Evolutionary conservation across 2,329 filamentous ascomycete species (phyloP).

Genomic region (Xylaria sp.): DNA sequence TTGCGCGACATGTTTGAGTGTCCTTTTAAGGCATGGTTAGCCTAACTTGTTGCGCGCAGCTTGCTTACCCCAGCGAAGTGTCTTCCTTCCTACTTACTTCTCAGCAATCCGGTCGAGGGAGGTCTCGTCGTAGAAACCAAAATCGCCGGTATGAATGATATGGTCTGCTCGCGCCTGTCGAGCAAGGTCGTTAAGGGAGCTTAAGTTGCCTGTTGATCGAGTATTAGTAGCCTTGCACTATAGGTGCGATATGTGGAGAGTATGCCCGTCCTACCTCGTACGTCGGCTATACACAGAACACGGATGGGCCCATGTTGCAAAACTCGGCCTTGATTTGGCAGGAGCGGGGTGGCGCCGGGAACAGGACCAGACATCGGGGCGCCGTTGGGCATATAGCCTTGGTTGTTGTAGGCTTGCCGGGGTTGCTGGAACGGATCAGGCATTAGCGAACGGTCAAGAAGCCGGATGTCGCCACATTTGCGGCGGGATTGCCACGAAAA

Average conservation of each 20-base stretch:
- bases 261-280: slow-evolving; percentile 67
- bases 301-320: slow-evolving; percentile 73
- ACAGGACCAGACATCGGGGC: slow-evolving; percentile 61
- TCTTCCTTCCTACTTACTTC: slow-evolving; percentile 72
- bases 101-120: slow-evolving; percentile 97
- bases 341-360: slow-evolving; percentile 71
- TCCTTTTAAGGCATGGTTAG: slow-evolving; percentile 64
- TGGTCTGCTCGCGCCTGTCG: slow-evolving; percentile 95
- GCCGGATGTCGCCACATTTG: slow-evolving; percentile 36
- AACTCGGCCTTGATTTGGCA: slow-evolving; percentile 75
- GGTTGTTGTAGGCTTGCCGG: slow-evolving; percentile 59
- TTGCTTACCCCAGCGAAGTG: neutral
- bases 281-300: slow-evolving; percentile 77
- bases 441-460: slow-evolving; percentile 37
- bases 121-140: slow-evolving; percentile 97
- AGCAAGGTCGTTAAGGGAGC: slow-evolving; percentile 95
- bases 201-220: slow-evolving; percentile 79
- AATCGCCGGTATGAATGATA: slow-evolving; percentile 98
- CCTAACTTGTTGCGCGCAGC: slow-evolving; percentile 1
- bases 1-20: slow-evolving; percentile 96
- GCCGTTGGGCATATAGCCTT: slow-evolving; percentile 73
- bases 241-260: slow-evolving; percentile 16
- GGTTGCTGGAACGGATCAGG: slow-evolving; percentile 48
- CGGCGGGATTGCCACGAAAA: slow-evolving; percentile 23
- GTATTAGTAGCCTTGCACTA: slow-evolving; percentile 40